Base-by-base conservation (phyloP, 805 yeast species). In the Kuraishia capsulata region DNA sequence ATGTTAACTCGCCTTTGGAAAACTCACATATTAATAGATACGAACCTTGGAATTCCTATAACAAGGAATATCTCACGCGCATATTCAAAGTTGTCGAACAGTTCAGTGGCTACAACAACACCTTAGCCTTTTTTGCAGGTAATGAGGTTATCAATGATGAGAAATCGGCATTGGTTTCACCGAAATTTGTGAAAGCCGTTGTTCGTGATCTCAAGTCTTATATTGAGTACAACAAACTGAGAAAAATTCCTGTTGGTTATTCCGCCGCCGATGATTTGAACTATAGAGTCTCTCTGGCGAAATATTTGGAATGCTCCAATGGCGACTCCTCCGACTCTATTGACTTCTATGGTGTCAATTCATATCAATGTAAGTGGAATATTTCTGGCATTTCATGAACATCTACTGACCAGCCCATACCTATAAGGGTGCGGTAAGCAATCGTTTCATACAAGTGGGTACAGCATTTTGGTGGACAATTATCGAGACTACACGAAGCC, bases 381-480 rank as follows among this genome's bases (percentile, higher is more conserved):
- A n/a, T n/a, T n/a, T 96, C 20, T 18, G 14, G 35, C 13, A 10
- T 13, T 32, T 5, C 5, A 18, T 5, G 5, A 5, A 11, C 24
- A 9, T 10, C n/a, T 65, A 61, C 44, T 18, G 20, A 20, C 5
- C 14, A 20, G 6, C n/a, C 24, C n/a, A n/a, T n/a, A n/a, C n/a
- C n/a, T n/a, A n/a, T n/a, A n/a, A n/a, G n/a, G 90, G 79, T 82
- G 92, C 59, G 97, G 97, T 2, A 73, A 76, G 35, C 96, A 87
- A 56, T 82, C 92, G 0, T 78, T 87, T 54, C 64, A 76, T 42
- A 67, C 85, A 2, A 81, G 95, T 48, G 97, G 96, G 0, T 82
- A 79, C 49, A 60, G 69, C 42, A 47, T 62, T n/a, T 71, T 90
- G 24, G 83, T 84, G 6, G 67, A 67, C 24, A 95, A 85, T 43